Base-by-base conservation (phyloP, 2,329 filamentous ascomycete genomes). In the Botryotinia globosa region DNA sequence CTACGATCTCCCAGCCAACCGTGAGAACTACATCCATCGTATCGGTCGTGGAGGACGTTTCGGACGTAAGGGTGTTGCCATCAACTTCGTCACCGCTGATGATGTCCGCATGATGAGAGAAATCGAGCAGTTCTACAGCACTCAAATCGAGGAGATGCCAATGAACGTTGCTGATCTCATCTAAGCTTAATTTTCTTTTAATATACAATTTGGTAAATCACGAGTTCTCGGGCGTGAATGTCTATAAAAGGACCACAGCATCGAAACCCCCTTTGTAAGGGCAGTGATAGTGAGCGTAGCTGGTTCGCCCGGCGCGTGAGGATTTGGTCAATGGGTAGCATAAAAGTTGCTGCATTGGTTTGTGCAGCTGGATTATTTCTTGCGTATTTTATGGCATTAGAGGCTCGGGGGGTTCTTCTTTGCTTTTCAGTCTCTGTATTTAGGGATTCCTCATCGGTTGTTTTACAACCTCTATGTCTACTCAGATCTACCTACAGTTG, bases 41-140 rank as follows among this genome's bases (percentile, higher is more conserved):
- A 99, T 99, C 82, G 96, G 96, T 90, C 95, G 96, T 91, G 94
- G 94, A 87, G 96, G 96, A 87, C 94, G 96, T 88, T 99, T 99
- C 88, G 96, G 96, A 85, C 94, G 96, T 85, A 99, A 99, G 92
- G 96, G 96, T 92, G 96, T 99, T 84, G 96, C 96, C 82, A 99
- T 99, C 90, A 99, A 99, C 93, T 99, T 99, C 84, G 96, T 99
- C 84, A 98, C 95, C 76, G 94, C 94, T 81, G 96, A 99, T 79
- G 96, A 99, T 85, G 96, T 99, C 82, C 94, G 95, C 85, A 98
- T 99, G 93, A 97, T 99, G 93, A 91, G 96, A 84, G 96, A 99
- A 86, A 99, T 99, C 81, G 96, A 99, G 86, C 94, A 98, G 87
- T 99, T 98, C 90, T 99, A 99, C 92, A 97, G 94, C 90, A 99